Conservation (phyloP, 2,329 filamentous ascomycete species). For the Colletotrichum lentis region DNA sequence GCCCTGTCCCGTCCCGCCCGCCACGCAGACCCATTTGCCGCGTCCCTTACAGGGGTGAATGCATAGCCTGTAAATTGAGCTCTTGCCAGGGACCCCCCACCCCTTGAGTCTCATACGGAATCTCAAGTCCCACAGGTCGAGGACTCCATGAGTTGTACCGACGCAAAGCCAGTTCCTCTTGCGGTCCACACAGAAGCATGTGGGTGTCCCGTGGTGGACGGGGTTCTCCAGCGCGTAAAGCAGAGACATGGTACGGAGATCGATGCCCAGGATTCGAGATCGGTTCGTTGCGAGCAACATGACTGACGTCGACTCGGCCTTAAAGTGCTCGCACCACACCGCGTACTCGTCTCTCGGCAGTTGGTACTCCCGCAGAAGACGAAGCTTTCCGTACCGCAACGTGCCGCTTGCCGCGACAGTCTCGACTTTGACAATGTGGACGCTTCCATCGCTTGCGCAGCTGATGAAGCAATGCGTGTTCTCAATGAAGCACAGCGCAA, state of each 20-base stretch:
- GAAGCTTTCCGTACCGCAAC: conserved; percentile 80
- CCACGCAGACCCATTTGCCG: conserved; percentile 85
- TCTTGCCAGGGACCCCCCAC: conserved; percentile 85
- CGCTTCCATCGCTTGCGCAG: conserved; percentile 86
- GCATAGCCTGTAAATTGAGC: conserved; percentile 79
- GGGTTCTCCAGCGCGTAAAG: conserved; percentile 86
- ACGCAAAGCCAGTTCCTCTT: conserved; percentile 90
- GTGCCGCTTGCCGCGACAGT: conserved; percentile 57
- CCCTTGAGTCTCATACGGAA: conserved; percentile 87
- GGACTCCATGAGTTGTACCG: conserved; percentile 89
- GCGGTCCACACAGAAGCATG: conserved; percentile 87
- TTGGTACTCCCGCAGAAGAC: conserved; percentile 79
- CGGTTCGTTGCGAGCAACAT: conserved; percentile 86
- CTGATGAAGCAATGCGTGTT: conserved; percentile 93
- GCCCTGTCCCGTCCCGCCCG: conserved; percentile 84
- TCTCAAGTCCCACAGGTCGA: conserved; percentile 96
- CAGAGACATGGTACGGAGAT: conserved; percentile 85
- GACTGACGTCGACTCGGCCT: conserved; percentile 80
- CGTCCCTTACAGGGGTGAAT: conserved; percentile 81
- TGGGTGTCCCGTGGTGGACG: conserved; percentile 89
- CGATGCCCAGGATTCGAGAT: conserved; percentile 83
- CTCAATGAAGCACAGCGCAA: conserved; percentile 88
- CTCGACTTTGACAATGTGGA: conserved; percentile 87
- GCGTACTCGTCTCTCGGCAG: conserved; percentile 78
- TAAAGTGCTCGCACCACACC: conserved; percentile 92